Evolutionary conservation across 352 stramenopile species (phyloP).

Genomic region (Globisporangium rhizosaccharum): DNA sequence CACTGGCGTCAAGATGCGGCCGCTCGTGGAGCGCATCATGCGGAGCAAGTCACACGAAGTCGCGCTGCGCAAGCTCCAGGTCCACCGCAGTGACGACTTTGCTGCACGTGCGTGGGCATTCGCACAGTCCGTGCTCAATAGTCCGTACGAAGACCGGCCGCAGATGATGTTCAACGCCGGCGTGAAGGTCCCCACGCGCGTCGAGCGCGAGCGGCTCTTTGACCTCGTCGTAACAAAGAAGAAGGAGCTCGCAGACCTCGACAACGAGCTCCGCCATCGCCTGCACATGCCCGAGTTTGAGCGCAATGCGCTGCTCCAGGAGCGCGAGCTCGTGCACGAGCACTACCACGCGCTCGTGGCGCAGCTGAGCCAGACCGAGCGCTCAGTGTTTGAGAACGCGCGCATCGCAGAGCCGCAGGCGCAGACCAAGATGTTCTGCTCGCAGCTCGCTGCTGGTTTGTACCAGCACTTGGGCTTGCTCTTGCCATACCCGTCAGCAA

Average conservation of each 20-base stretch:
- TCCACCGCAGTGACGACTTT: conserved; percentile 55
- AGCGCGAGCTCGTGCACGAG: conserved; percentile 38
- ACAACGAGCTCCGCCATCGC: conserved; percentile 59
- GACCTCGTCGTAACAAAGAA: conserved; percentile 57
- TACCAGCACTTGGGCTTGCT: conserved; percentile 80
- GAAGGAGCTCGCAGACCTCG: conserved; percentile 52
- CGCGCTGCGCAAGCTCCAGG: conserved; percentile 67
- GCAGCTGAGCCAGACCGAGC: conserved; percentile 54
- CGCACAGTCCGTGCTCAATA: conserved; percentile 48
- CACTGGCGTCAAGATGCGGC: conserved; percentile 79
- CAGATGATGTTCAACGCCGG: conserved; percentile 76
- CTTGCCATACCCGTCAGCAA: conserved; percentile 75
- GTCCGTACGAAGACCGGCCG: conserved; percentile 74
- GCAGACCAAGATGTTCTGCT: conserved; percentile 75
- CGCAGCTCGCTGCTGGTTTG: conserved; percentile 66
- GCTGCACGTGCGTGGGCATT: conserved; percentile 53
- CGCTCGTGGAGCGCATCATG: conserved; percentile 69
- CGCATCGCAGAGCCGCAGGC: conserved; percentile 32
- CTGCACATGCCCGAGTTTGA: conserved; percentile 74
- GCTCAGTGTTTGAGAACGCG: conserved; percentile 82
- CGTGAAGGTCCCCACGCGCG: conserved; percentile 56
- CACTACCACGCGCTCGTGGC: conserved; percentile 54
- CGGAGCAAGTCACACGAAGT: conserved; percentile 67
- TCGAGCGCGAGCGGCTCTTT: conserved; percentile 73
- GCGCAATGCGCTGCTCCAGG: conserved; percentile 54